phyloP scores from a whole-genome alignment of 73 alveolate genomes.

The Paramecium primaurelia region DNA sequence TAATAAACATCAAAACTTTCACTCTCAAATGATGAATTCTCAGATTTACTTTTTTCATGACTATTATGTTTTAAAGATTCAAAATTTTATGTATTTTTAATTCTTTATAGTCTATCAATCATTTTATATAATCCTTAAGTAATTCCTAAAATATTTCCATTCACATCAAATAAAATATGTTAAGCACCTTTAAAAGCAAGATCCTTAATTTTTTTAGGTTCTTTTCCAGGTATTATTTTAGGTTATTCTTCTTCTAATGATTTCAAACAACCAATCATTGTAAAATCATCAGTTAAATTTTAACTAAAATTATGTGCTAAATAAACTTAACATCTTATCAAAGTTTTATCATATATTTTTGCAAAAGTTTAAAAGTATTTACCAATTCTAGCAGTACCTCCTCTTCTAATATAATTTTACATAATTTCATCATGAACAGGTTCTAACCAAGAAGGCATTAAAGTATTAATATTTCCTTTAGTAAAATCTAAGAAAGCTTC shows the following conservation, averaged over 20 bases:
- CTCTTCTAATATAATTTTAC: conserved; percentile 37
- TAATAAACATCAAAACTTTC: neutral
- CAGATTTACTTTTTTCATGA: neutral
- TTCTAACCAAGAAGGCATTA: neutral
- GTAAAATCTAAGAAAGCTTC: conserved; percentile 17
- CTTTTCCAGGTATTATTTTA: neutral
- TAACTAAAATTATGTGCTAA: conserved; percentile 30
- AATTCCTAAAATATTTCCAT: neutral
- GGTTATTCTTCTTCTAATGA: neutral
- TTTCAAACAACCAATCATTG: conserved; percentile 35
- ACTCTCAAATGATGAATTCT: neutral
- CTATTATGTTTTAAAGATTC: neutral
- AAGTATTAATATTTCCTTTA: conserved; percentile 11
- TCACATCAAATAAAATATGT: conserved; percentile 27
- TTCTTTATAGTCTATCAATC: neutral
- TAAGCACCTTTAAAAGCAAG: neutral
- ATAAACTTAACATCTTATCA: neutral
- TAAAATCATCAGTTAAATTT: neutral
- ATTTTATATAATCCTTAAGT: conserved; percentile 3
- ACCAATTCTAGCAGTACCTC: neutral
- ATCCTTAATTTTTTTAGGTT: neutral
- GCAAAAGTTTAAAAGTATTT: conserved; percentile 19
- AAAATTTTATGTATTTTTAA: neutral
- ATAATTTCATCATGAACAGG: conserved; percentile 34
- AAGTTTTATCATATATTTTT: conserved; percentile 19